Evolutionary conservation across 2,329 filamentous ascomycete species (phyloP).

Genomic region (Didymella sp.): DNA sequence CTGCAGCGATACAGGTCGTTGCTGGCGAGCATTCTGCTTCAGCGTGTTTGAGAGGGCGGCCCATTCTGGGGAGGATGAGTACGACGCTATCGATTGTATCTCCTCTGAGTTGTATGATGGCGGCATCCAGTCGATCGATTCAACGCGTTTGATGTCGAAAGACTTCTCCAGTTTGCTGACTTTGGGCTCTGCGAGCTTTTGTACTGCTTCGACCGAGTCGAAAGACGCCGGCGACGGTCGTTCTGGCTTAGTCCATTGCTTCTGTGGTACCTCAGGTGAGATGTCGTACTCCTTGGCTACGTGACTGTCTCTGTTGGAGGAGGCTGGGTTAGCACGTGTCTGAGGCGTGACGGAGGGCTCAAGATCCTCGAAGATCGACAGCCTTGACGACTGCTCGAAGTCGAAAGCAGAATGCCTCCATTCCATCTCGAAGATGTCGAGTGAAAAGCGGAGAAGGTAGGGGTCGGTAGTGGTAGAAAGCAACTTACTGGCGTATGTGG

Average conservation of each 20-base stretch:
- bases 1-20: conserved; percentile 25
- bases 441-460: conserved; percentile 22
- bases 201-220: conserved; percentile 25
- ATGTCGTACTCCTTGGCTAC: conserved; percentile 17
- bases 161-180: conserved; percentile 23
- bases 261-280: conserved; percentile 22
- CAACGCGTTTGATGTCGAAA: conserved; percentile 26
- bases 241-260: conserved; percentile 29
- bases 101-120: conserved; percentile 30
- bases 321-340: conserved; percentile 14
- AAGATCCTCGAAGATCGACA: conserved; percentile 16
- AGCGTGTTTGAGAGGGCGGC: conserved; percentile 29
- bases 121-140: conserved; percentile 24
- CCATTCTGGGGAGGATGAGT: conserved; percentile 34
- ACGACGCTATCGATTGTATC: conserved; percentile 20
- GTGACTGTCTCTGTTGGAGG: conserved; percentile 17
- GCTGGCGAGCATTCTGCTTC: conserved; percentile 24
- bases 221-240: conserved; percentile 27
- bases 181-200: conserved; percentile 20
- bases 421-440: conserved; percentile 18
- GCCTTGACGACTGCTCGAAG: conserved; percentile 15
- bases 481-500: conserved; percentile 21
- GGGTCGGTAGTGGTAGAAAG: conserved; percentile 10
- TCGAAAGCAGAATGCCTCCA: conserved; percentile 20
- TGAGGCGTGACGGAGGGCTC: conserved; percentile 3